phyloP scores from a whole-genome alignment of 1,284 basidiomycete species.

The Apiotrichum akiyoshidainum region DNA sequence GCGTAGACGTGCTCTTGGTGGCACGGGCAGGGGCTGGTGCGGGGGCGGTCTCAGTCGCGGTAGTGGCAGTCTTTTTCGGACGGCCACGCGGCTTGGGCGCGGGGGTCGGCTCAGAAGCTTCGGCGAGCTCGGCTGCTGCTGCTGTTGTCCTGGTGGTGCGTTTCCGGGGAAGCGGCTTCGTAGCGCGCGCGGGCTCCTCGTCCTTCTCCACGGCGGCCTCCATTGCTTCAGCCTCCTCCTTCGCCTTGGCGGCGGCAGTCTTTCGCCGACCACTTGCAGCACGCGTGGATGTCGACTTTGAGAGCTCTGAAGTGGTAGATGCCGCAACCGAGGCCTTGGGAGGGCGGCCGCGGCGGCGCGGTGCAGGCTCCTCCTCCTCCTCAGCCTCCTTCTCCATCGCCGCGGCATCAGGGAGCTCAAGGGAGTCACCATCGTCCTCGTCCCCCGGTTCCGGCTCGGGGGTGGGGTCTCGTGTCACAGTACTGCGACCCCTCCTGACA shows the following conservation, averaged over 20 bases:
- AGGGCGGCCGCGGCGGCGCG: constrained; percentile 4
- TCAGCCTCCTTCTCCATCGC: constrained; percentile 4
- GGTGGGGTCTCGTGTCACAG: neutral
- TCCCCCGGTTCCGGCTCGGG: neutral
- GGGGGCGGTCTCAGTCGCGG: constrained; percentile 2
- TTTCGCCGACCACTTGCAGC: neutral
- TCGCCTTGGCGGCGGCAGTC: neutral
- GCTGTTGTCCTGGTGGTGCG: constrained; percentile 2
- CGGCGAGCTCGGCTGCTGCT: neutral
- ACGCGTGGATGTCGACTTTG: neutral
- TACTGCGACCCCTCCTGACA: neutral
- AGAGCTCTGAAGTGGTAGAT: neutral
- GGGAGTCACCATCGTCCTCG: constrained; percentile 1
- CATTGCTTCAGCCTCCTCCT: constrained; percentile 2
- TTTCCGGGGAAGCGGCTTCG: constrained; percentile 20
- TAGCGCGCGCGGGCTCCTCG: constrained; percentile 11
- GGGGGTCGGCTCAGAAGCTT: neutral
- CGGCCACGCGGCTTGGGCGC: neutral
- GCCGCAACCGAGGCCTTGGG: constrained; percentile 10
- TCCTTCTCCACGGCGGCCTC: constrained; percentile 4
- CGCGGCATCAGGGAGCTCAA: constrained; percentile 1
- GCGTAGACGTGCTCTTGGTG: neutral
- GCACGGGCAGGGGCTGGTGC: neutral
- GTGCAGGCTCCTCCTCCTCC: constrained; percentile 1
- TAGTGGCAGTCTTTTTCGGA: constrained; percentile 4